Conservation (phyloP, 108 stramenopile genomes). For the Skeletonema menzelii region DNA sequence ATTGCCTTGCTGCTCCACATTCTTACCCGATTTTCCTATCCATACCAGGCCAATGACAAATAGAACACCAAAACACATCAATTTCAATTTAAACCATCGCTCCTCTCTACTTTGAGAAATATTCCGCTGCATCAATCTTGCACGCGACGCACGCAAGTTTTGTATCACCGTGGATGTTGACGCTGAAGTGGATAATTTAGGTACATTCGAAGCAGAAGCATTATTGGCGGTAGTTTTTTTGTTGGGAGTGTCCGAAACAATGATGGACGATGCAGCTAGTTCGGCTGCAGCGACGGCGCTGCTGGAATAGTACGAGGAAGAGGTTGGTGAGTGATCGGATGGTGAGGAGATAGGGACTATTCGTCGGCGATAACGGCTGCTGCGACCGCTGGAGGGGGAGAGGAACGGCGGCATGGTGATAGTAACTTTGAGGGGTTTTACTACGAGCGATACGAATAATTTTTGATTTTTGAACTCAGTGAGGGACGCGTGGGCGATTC, state of each 20-base stretch:
- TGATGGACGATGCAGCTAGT: constrained; percentile 10
- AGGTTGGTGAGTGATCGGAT: neutral
- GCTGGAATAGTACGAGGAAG: neutral
- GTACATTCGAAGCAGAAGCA: neutral
- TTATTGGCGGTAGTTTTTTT: neutral
- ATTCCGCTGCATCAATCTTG: neutral
- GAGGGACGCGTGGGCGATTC: too few relatives aligned
- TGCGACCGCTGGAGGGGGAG: neutral
- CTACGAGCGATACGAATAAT: too few relatives aligned
- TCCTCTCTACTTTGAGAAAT: neutral
- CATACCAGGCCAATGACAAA: neutral
- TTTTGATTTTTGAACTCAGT: too few relatives aligned
- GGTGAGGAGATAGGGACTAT: neutral
- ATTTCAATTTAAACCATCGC: neutral
- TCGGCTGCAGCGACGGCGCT: constrained; percentile 8
- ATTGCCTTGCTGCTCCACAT: neutral
- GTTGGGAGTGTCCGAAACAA: neutral
- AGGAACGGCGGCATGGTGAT: neutral
- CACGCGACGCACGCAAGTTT: neutral
- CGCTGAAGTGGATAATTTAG: neutral
- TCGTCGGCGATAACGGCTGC: neutral
- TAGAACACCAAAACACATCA: neutral
- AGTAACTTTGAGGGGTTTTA: too few relatives aligned
- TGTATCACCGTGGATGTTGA: neutral
- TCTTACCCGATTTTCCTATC: neutral